phyloP scores from a whole-genome alignment of 169 alveolate species.

The Cryptosporidium sp. region DNA sequence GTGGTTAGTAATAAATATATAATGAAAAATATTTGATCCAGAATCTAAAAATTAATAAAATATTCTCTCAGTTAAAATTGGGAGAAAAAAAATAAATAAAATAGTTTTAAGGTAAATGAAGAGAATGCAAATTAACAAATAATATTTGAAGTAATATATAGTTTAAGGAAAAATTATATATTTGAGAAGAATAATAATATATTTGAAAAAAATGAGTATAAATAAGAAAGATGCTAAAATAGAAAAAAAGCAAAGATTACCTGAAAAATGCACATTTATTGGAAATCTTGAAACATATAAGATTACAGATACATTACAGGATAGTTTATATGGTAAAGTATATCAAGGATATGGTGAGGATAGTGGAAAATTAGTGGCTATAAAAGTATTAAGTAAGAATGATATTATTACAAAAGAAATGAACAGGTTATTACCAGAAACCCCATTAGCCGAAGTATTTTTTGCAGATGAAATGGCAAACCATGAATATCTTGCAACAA shows the following conservation, averaged over 20 bases:
- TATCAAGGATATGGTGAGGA: constrained; percentile 53
- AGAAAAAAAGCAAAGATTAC: background rate
- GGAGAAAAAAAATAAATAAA: too few relatives aligned
- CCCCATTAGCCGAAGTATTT: constrained; percentile 80
- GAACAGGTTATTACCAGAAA: constrained; percentile 76
- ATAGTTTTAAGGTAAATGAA: too few relatives aligned
- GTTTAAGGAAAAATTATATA: background rate
- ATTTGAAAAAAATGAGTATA: background rate
- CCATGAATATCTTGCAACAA: constrained; percentile 54
- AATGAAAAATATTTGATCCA: background rate
- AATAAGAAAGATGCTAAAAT: background rate
- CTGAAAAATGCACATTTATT: background rate
- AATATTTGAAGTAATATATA: background rate
- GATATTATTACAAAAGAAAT: constrained; percentile 47
- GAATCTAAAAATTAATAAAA: background rate
- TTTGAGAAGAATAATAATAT: background rate
- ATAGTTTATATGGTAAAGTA: constrained; percentile 56
- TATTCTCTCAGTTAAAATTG: too few relatives aligned
- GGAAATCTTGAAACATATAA: constrained; percentile 63
- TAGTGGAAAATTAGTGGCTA: constrained; percentile 54
- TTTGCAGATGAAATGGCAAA: constrained; percentile 73
- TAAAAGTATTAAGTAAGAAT: constrained; percentile 39
- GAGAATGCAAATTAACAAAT: background rate
- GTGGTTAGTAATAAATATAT: background rate
- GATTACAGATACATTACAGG: constrained; percentile 39